These are phyloP conservation scores for Phialophora expanda DNA, from an alignment of 2,329 filamentous ascomycete species.

Conservation along the genomic window DNA sequence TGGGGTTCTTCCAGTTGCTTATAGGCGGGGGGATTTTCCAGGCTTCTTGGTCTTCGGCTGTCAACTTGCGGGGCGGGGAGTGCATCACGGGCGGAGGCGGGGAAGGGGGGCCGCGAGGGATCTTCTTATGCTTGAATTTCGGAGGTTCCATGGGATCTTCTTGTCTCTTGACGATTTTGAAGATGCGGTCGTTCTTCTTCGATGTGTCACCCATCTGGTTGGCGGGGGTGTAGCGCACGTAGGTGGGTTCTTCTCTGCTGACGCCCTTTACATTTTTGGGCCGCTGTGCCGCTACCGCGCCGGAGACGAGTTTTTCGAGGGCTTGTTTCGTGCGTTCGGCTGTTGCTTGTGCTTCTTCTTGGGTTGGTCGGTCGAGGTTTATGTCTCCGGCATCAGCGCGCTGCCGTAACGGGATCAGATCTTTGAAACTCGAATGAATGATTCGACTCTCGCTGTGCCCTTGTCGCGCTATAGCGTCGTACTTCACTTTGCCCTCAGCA, in stretches of 20 bases:
- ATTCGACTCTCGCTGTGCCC: slow-evolving; percentile 84
- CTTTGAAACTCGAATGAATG: slow-evolving; percentile 94
- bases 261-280: slow-evolving; percentile 89
- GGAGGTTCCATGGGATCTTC: slow-evolving; percentile 95
- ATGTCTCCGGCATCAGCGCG: slow-evolving; percentile 92
- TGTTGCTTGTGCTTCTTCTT: slow-evolving; percentile 81
- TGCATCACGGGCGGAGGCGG: slow-evolving; percentile 95
- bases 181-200: slow-evolving; percentile 90
- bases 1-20: slow-evolving; percentile 99
- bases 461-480: slow-evolving; percentile 89
- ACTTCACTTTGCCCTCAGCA: slow-evolving; percentile 89
- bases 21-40: slow-evolving; percentile 92
- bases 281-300: slow-evolving; percentile 88
- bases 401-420: slow-evolving; percentile 90
- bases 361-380: slow-evolving; percentile 79
- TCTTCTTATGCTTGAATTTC: slow-evolving; percentile 99
- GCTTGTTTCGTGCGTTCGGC: slow-evolving; percentile 89
- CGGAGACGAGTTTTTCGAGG: slow-evolving; percentile 78
- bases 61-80: slow-evolving; percentile 90
- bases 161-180: slow-evolving; percentile 97
- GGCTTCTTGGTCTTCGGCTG: slow-evolving; percentile 93
- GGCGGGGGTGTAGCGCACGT: slow-evolving; percentile 92
- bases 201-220: slow-evolving; percentile 92
- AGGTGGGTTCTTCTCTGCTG: slow-evolving; percentile 83
- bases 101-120: slow-evolving; percentile 83